phyloP scores from a whole-genome alignment of 805 yeast genomes.

The Candida sanyiensis region DNA sequence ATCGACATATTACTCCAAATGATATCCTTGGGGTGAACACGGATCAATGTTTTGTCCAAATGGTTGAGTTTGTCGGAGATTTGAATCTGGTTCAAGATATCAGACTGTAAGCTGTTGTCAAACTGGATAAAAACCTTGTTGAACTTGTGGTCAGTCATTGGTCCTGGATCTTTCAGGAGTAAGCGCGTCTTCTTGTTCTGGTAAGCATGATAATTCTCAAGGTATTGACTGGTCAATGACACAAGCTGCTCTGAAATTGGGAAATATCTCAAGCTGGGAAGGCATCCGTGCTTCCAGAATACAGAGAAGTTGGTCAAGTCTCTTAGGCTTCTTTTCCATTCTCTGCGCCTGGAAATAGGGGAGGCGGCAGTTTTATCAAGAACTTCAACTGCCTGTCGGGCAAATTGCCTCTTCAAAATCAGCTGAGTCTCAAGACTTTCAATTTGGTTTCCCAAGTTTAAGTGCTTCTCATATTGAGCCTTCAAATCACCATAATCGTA shows the following conservation, averaged over 20 bases:
- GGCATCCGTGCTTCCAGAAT: conserved; percentile 12
- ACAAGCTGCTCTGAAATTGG: conserved; percentile 3
- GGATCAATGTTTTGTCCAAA: conserved; percentile 40
- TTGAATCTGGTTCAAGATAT: conserved; percentile 56
- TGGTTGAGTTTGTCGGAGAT: conserved; percentile 38
- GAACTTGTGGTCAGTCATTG: conserved; percentile 24
- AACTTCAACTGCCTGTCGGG: not conserved
- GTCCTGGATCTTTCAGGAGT: conserved; percentile 18
- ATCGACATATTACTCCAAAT: conserved; percentile 60
- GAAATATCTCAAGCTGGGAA: conserved; percentile 8
- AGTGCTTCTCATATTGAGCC: conserved; percentile 27
- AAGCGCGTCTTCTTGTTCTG: conserved; percentile 14
- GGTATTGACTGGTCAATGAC: conserved; percentile 2
- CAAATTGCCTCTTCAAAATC: conserved; percentile 18
- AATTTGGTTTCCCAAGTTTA: conserved; percentile 27
- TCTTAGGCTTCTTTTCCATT: not conserved
- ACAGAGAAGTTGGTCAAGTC: conserved; percentile 1
- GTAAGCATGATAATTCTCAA: conserved; percentile 10
- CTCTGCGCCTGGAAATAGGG: conserved; percentile 1
- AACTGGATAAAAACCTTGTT: conserved; percentile 61
- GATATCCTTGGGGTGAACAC: conserved; percentile 61
- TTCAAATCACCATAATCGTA: conserved; percentile 37
- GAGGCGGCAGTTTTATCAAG: not conserved
- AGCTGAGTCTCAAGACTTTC: conserved; percentile 38
- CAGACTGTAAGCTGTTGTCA: conserved; percentile 48